Base-by-base conservation (phyloP, 1,284 basidiomycete genomes). In the Cutaneotrichosporon mucoides region DNA sequence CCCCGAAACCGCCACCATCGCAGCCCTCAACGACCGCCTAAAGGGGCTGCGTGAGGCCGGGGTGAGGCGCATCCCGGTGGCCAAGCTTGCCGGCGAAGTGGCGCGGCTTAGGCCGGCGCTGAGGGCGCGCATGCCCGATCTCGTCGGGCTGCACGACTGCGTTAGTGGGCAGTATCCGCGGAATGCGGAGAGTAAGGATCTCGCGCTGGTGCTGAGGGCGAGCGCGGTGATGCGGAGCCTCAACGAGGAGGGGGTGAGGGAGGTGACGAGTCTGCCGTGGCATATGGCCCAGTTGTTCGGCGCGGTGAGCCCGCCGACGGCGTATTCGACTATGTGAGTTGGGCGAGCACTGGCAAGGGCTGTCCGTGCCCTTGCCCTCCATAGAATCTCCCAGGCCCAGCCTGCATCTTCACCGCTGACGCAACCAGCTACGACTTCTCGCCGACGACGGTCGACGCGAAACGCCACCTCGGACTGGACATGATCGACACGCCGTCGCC, bases 261-360 rank as follows among this genome's bases (percentile, higher is more conserved):
- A 38, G 11, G 37, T 38, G 37, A 38, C 45, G 4, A 36, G 46
- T 12, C 24, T 47, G 9, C 12, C 46, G 46, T 47, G 46, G 46
- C 46, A 47, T 33, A 47, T 47, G 46, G 46, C 46, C 10, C 46
- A 47, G 46, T 34, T 47, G 46, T 47, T 47, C 46, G 24, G 24
- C 10, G 46, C n/a, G 10, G 9, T 47, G 24, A 34, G 11, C 33
- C 46, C 46, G 2, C 46, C 46, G 6, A 47, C 46, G 5, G 46
- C 46, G 7, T 4, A 24, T 6, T 11, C 9, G 13, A 47, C 46
- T 8, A 47, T 47, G 46, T 47, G 33, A 47, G 46, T 36, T 10
- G 6, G 7, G n/a, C n/a, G n/a, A n/a, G n/a, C n/a, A n/a, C n/a
- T n/a, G n/a, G n/a, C n/a, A n/a, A n/a, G n/a, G n/a, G n/a, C n/a